Conservation (phyloP, 139 green algal species). For the Tetraselmis chui region DNA sequence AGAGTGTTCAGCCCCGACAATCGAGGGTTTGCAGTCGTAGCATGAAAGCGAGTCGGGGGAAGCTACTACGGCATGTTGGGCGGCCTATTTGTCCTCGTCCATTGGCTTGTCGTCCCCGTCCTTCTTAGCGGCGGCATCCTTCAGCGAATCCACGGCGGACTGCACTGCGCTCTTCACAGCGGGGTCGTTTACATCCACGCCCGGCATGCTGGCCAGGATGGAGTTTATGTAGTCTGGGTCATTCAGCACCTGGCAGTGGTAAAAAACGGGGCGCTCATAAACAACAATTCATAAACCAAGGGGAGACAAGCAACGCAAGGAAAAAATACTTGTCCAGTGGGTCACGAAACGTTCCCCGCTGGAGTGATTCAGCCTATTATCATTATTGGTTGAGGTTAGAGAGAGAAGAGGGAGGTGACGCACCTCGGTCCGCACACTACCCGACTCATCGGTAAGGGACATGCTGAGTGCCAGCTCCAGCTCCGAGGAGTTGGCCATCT, state of each 20-base stretch:
- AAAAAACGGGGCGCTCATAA: too few species aligned
- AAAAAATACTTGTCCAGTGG: background rate
- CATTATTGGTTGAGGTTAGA: conserved; percentile 24
- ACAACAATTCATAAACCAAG: too few species aligned
- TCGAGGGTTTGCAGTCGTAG: too few species aligned
- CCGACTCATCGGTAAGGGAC: too few species aligned
- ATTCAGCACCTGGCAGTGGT: conserved; percentile 3
- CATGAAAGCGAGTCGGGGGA: too few species aligned
- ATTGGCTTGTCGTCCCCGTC: conserved; percentile 6
- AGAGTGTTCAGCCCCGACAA: too few species aligned
- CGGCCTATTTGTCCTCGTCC: conserved; percentile 15
- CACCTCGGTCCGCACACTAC: too few species aligned
- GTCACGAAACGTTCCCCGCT: background rate
- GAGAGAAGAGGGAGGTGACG: too few species aligned
- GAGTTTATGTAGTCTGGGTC: conserved; percentile 22
- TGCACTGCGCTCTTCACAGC: conserved; percentile 20
- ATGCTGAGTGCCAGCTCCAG: too few species aligned
- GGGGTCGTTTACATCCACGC: conserved; percentile 31
- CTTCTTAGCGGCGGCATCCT: conserved; percentile 1
- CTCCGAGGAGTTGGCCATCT: too few species aligned
- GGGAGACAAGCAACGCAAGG: background rate
- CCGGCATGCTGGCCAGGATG: conserved; percentile 24
- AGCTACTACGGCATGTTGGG: too few species aligned
- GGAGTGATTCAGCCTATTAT: conserved; percentile 48
- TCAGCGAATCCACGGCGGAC: conserved; percentile 5